These are phyloP conservation scores for Escallonia herrerae DNA, from an alignment of 129 eudicot species.

Conservation along the genomic window DNA sequence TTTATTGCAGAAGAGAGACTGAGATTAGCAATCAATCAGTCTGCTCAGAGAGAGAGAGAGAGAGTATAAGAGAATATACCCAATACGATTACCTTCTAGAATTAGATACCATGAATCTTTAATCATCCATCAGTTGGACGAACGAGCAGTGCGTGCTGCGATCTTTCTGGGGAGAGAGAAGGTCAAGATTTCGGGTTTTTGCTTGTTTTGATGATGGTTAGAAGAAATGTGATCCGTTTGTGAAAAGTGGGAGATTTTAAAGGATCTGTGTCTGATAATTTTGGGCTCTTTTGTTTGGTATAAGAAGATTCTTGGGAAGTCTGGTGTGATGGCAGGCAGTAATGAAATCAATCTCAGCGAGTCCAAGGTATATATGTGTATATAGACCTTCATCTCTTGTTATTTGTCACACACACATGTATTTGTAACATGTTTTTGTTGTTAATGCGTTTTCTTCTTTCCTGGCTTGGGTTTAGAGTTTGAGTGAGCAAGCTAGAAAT, in stretches of 20 bases:
- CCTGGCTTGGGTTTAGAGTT: too few species aligned
- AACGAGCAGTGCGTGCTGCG: not conserved
- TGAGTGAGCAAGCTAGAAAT: not conserved
- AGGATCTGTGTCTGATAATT: not conserved
- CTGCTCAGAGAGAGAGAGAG: not conserved
- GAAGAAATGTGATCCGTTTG: conserved; percentile 17
- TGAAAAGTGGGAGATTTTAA: conserved; percentile 3
- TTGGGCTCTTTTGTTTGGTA: conserved; percentile 11
- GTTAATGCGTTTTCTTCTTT: not conserved
- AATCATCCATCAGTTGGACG: too few species aligned
- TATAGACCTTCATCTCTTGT: not conserved
- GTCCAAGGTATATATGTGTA: conserved; percentile 31
- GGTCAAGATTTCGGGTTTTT: not conserved
- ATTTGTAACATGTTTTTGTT: not conserved
- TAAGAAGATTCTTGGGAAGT: conserved; percentile 1
- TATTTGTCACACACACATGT: not conserved
- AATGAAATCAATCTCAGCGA: conserved; percentile 41
- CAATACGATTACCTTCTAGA: not conserved
- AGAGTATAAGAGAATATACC: not conserved
- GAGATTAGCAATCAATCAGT: conserved; percentile 10
- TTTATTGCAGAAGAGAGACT: not conserved
- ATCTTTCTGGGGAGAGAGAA: not conserved
- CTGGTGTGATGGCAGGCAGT: conserved; percentile 40
- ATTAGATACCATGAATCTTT: conserved; percentile 2
- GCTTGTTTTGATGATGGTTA: too few species aligned